A percentile compares a stretch with the other conserved stretches of the same genome.
Conservation (phyloP, 2,329 filamentous ascomycete species). For the Diaporthe australafricana region DNA sequence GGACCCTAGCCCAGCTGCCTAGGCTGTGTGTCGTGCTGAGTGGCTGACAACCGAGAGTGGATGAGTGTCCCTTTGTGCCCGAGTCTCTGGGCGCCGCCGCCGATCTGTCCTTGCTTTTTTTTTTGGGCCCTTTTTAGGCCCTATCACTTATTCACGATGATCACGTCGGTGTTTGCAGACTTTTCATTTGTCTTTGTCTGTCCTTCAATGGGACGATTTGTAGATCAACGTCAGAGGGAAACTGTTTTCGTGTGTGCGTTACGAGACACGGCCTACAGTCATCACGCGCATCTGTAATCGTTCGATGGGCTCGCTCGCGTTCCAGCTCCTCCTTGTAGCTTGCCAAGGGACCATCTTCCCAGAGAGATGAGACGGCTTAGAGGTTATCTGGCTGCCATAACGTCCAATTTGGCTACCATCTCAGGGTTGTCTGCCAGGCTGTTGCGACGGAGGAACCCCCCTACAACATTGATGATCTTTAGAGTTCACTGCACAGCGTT, state of each 20-base stretch:
- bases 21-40: not conserved
- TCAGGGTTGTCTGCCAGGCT: not conserved
- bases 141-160: not conserved
- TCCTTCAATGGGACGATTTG: not conserved
- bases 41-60: slow-evolving; percentile 3
- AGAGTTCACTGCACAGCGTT: not conserved
- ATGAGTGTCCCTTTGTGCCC: not conserved
- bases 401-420: too few relatives aligned
- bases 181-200: not conserved
- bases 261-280: not conserved
- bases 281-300: not conserved
- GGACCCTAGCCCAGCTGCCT: not conserved
- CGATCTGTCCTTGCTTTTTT: slow-evolving; percentile 2
- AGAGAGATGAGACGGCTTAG: not conserved
- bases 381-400: not conserved
- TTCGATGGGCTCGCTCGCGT: not conserved
- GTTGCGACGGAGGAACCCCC: not conserved
- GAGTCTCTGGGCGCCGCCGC: not conserved
- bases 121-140: too few relatives aligned
- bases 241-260: not conserved
- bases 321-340: not conserved
- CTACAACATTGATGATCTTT: not conserved
- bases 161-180: not conserved
- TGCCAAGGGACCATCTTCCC: not conserved
- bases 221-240: not conserved